Base-by-base conservation (phyloP, 345 rosid genomes). In the Lepidium didymum region DNA sequence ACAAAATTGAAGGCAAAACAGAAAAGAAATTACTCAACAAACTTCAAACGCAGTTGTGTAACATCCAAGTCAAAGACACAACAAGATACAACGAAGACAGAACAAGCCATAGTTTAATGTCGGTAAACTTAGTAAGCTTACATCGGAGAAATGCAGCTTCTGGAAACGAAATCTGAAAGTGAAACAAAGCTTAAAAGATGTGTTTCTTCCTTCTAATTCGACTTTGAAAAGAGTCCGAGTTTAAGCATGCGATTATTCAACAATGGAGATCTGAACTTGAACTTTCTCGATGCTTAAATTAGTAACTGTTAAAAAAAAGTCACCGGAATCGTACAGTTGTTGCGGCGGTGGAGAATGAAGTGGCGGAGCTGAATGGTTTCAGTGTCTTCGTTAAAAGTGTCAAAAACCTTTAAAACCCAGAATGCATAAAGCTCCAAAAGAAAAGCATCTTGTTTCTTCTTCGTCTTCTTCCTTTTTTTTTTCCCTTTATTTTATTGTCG, bases 91-190 rank as follows among this genome's bases (percentile, higher is more conserved):
- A 40, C 5, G 36, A 16, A 21, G 51, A 42, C 35, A 23, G 21
- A 59, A 51, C 10, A 27, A 51, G 35, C 5, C 2, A 43, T 10
- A 5, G 12, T 19, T 7, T 9, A 14, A 27, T 49, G 43, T 44
- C 5, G 45, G 37, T 21, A 47, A 56, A 37, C 4, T 64, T 12
- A n/a, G 9, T 7, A 27, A 55, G 53, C 76, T 72, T 64, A 72
- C 76, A 67, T 51, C 50, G 68, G 72, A 66, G 72, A 42, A 74
- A 74, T 74, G 77, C 25, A 74, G 77, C 35, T 74, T 67, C 14
- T 16, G 36, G 21, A 43, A 53, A 52, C 40, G 54, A 52, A 69
- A 50, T 33, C 46, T 31, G 42, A 27, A 53, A 53, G 56, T 31
- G 49, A 38, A 31, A 47, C 7, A 37, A 31, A 50, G 53, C 15